Evolutionary conservation across 148 eudicot species (phyloP).

Genomic region (Polygonum aviculare): DNA sequence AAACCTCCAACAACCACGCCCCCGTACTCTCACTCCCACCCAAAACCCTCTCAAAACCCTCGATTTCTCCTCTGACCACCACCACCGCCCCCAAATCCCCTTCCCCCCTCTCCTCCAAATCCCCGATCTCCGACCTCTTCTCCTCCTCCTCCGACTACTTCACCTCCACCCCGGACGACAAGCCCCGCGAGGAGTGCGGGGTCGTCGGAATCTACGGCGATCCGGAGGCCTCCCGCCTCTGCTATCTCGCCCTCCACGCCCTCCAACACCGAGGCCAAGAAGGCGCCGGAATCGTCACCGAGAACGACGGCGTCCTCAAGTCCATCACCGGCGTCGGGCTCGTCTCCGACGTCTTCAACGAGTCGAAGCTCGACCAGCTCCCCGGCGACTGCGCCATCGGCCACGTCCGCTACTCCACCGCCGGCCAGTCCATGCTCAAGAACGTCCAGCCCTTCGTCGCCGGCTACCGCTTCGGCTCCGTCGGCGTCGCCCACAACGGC

Average conservation of each 20-base stretch:
- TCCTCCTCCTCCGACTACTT: background rate
- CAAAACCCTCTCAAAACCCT: conserved; percentile 7
- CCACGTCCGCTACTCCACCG: conserved; percentile 75
- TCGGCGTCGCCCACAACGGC: conserved; percentile 85
- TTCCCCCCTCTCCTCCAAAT: background rate
- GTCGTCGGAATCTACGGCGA: conserved; percentile 11
- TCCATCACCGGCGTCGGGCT: conserved; percentile 9
- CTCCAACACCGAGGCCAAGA: conserved; percentile 12
- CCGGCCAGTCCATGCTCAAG: conserved; percentile 67
- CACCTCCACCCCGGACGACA: background rate
- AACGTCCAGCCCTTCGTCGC: conserved; percentile 86
- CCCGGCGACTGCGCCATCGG: conserved; percentile 71
- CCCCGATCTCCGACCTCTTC: conserved; percentile 1
- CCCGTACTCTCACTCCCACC: background rate
- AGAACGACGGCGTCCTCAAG: conserved; percentile 5
- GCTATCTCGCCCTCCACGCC: conserved; percentile 9
- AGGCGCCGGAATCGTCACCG: conserved; percentile 12
- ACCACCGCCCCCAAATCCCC: background rate
- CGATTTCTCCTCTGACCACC: background rate
- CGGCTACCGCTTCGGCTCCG: conserved; percentile 56
- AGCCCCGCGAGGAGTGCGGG: conserved; percentile 11
- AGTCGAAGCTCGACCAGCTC: conserved; percentile 15
- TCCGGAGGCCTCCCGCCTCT: conserved; percentile 5
- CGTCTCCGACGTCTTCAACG: conserved; percentile 10
- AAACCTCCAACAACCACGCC: background rate